Percentiles rank a stretch among this genome's conserved stretches.
Evolutionary conservation across 805 yeast genomes (phyloP).

Genomic region (Starmerella lactis-condensi): DNA sequence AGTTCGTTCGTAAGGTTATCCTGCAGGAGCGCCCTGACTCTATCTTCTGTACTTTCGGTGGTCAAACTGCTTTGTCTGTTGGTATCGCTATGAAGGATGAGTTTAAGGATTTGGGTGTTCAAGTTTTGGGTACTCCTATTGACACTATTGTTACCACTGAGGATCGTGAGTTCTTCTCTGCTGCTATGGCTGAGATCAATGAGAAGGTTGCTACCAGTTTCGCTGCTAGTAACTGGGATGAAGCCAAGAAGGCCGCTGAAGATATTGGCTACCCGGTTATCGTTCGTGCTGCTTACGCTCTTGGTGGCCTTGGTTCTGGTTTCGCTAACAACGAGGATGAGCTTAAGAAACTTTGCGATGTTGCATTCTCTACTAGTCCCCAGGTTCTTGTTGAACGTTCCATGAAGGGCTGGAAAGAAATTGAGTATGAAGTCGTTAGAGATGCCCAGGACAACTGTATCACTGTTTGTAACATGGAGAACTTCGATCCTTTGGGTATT

Average conservation of each 20-base stretch:
- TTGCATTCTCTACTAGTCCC: constrained; percentile 89
- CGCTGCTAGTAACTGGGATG: constrained; percentile 62
- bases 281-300: constrained; percentile 91
- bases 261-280: constrained; percentile 88
- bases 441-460: constrained; percentile 95
- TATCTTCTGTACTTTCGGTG: constrained; percentile 92
- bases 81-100: constrained; percentile 94
- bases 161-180: constrained; percentile 90
- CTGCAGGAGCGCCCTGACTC: constrained; percentile 93
- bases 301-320: constrained; percentile 97
- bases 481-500: constrained; percentile 93
- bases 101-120: constrained; percentile 76
- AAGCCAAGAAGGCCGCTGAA: constrained; percentile 68
- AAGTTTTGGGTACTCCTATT: constrained; percentile 90
- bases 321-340: constrained; percentile 79
- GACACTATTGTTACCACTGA: constrained; percentile 94
- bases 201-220: constrained; percentile 91
- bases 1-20: constrained; percentile 88
- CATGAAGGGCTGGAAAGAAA: constrained; percentile 99
- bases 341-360: constrained; percentile 63
- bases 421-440: constrained; percentile 96
- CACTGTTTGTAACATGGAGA: constrained; percentile 98
- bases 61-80: constrained; percentile 92
- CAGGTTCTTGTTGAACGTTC: constrained; percentile 90
- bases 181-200: constrained; percentile 82